Percentiles rank a stretch among this genome's conserved stretches.
Evolutionary conservation across 345 rosid genomes (phyloP).

Genomic region (Gossypium australe): DNA sequence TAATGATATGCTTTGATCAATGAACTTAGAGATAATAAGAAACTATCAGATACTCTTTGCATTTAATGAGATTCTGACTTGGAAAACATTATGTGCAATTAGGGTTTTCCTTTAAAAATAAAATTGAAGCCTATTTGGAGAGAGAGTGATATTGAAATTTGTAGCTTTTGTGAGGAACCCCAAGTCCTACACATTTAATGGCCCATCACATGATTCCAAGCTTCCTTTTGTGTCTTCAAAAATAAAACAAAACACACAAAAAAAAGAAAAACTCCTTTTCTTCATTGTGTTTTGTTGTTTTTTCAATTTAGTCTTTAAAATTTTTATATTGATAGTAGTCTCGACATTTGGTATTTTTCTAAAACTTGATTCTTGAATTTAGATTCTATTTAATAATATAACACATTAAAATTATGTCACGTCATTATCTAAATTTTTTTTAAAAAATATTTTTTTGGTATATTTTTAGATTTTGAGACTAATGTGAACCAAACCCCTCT

Average conservation of each 20-base stretch:
- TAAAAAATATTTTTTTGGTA: no score
- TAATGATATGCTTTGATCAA: not conserved
- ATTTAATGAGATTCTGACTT: slow-evolving; percentile 14
- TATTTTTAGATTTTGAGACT: no score
- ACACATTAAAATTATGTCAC: no score
- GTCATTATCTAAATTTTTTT: no score
- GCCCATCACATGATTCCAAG: slow-evolving; percentile 8
- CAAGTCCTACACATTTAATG: slow-evolving; percentile 11
- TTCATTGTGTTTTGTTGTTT: not conserved
- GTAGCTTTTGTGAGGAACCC: slow-evolving; percentile 1
- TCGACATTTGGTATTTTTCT: rapidly evolving
- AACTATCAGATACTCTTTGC: not conserved
- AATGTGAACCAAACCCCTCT: not conserved
- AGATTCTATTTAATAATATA: no score
- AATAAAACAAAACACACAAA: not conserved
- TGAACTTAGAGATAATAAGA: not conserved
- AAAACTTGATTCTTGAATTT: no score
- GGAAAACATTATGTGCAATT: not conserved
- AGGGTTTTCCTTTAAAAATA: not conserved
- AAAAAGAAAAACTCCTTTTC: not conserved
- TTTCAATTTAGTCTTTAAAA: rapidly evolving
- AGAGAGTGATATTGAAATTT: slow-evolving; percentile 14
- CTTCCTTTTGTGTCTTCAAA: slow-evolving; percentile 2
- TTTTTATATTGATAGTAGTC: no score
- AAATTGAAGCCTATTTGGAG: not conserved